These are phyloP conservation scores for Punctularia strigosozonata DNA, from an alignment of 768 basidiomycete genomes.

Conservation along the genomic window DNA sequence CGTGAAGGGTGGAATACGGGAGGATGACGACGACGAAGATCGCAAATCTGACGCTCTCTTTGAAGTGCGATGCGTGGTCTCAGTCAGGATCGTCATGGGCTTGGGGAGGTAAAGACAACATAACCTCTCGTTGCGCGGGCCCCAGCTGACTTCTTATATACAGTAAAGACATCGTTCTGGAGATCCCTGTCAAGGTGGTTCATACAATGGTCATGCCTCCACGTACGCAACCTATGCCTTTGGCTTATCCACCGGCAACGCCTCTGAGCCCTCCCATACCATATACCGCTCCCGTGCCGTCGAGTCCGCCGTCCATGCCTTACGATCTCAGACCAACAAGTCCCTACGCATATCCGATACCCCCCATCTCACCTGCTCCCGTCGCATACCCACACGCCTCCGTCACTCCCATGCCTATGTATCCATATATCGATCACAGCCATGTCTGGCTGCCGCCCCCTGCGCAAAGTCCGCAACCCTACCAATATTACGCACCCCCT, in stretches of 20 bases:
- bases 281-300: conserved; percentile 13
- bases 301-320: conserved; percentile 12
- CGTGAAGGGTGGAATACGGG: conserved; percentile 47
- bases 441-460: conserved; percentile 41
- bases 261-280: conserved; percentile 10
- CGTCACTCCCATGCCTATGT: too few relatives aligned
- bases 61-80: conserved; percentile 53
- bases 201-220: conserved; percentile 54
- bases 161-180: conserved; percentile 62
- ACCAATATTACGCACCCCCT: conserved; percentile 17
- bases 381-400: too few relatives aligned
- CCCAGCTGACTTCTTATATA: conserved; percentile 2
- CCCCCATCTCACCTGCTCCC: conserved; percentile 27
- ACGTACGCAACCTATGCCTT: conserved; percentile 9
- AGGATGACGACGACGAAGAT: conserved; percentile 34
- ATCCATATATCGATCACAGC: conserved; percentile 31
- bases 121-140: conserved; percentile 5
- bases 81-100: conserved; percentile 59
- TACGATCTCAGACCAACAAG: conserved; percentile 15
- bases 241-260: background rate
- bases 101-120: conserved; percentile 60
- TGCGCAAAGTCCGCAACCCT: conserved; percentile 17
- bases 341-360: conserved; percentile 24
- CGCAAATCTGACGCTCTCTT: conserved; percentile 40
- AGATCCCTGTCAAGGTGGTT: conserved; percentile 50